A percentile compares a stretch with the other conserved stretches of the same genome.
These are phyloP conservation scores for Dictyostelium purpureum DNA, from an alignment of 78 protist genomes.

Conservation along the genomic window DNA sequence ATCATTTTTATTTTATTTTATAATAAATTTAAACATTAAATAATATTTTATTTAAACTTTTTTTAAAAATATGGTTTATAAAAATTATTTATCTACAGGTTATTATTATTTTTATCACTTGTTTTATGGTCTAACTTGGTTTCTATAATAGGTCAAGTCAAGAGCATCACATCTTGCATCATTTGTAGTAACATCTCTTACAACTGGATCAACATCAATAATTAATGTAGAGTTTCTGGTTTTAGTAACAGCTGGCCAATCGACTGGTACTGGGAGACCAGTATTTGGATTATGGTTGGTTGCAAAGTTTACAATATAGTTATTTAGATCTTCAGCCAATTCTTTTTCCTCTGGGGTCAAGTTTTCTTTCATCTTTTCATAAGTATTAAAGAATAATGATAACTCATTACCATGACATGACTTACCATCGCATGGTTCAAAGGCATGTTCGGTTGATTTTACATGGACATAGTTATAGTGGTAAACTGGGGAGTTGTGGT, in stretches of 20 bases:
- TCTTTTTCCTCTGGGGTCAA: conserved; percentile 2
- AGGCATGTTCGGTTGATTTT: not conserved
- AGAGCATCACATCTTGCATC: not conserved
- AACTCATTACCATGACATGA: conserved; percentile 76
- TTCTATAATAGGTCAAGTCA: not conserved
- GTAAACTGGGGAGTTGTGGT: not conserved
- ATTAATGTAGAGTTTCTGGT: not conserved
- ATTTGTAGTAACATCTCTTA: not conserved
- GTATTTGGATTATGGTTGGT: conserved; percentile 22
- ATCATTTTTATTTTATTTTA: too few relatives aligned
- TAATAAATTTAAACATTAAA: too few relatives aligned
- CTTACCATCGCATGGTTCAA: conserved; percentile 12
- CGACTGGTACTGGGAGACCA: conserved; percentile 2
- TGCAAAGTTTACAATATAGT: conserved; percentile 33
- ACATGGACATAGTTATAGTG: conserved; percentile 29
- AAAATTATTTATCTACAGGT: too few relatives aligned
- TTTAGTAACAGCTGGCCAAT: not conserved
- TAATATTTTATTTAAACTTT: too few relatives aligned
- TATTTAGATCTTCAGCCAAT: not conserved
- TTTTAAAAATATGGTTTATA: too few relatives aligned
- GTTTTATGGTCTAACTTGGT: not conserved
- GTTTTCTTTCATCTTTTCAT: not conserved
- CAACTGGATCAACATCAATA: not conserved
- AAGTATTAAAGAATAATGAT: conserved; percentile 8
- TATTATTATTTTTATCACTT: too few relatives aligned